Conservation (phyloP, 768 basidiomycete species). For the Tricholoma hemisulphureum region DNA sequence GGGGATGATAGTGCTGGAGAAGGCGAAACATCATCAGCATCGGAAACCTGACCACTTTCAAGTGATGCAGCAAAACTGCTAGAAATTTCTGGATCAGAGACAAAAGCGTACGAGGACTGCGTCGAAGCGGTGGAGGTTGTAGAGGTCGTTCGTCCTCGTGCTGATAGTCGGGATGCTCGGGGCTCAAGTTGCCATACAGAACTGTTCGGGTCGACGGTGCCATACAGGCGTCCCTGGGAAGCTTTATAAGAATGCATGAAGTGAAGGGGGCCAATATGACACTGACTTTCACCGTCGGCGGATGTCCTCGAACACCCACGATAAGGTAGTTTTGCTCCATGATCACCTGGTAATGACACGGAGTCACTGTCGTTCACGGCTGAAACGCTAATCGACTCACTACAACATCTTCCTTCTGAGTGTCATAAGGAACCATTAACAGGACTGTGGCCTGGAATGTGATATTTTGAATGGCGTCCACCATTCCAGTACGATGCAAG, state of each 20-base stretch:
- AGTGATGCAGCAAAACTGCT: slow-evolving; percentile 83
- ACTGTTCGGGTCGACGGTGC: slow-evolving; percentile 59
- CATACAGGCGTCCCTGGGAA: slow-evolving; percentile 69
- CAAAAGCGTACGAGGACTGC: slow-evolving; percentile 76
- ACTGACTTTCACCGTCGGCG: slow-evolving; percentile 71
- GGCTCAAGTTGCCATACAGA: slow-evolving; percentile 83
- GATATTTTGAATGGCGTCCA: slow-evolving; percentile 10
- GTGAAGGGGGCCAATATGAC: background rate
- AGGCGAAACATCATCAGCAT: slow-evolving; percentile 60
- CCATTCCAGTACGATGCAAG: slow-evolving; percentile 12
- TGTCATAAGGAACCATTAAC: slow-evolving; percentile 68
- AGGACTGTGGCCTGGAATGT: slow-evolving; percentile 67
- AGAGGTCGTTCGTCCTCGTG: slow-evolving; percentile 72
- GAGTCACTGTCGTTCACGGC: background rate
- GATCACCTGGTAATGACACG: slow-evolving; percentile 48
- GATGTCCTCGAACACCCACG: slow-evolving; percentile 68
- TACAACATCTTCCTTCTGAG: slow-evolving; percentile 67
- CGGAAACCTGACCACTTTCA: slow-evolving; percentile 71
- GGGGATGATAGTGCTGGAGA: slow-evolving; percentile 67
- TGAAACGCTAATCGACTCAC: slow-evolving; percentile 30
- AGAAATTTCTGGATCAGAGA: slow-evolving; percentile 83
- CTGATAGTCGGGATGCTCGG: slow-evolving; percentile 49
- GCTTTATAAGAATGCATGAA: background rate
- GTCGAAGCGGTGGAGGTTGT: slow-evolving; percentile 74
- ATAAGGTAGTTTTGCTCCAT: slow-evolving; percentile 72